A percentile compares a stretch with the other conserved stretches of the same genome.
Conservation (phyloP, 2,329 filamentous ascomycete genomes). For the Penicillium fuscoglaucum region DNA sequence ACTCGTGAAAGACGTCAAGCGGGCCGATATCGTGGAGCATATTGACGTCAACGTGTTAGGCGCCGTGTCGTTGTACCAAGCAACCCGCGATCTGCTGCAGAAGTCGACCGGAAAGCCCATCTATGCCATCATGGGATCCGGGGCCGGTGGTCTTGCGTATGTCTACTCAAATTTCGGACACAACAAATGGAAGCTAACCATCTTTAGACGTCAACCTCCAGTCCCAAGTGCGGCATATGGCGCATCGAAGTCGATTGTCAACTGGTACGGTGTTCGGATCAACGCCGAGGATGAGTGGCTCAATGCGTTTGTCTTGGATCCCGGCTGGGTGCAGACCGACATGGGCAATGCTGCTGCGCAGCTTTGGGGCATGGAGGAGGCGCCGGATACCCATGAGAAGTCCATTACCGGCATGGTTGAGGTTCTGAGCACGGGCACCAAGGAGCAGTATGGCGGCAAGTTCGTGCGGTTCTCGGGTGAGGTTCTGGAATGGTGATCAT, state of each 20-base stretch:
- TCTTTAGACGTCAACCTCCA: not conserved
- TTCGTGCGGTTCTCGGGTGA: not conserved
- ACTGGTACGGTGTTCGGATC: not conserved
- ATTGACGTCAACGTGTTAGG: constrained; percentile 35
- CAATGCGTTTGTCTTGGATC: not conserved
- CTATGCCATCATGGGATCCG: not conserved
- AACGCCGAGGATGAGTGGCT: not conserved
- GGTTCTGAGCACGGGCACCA: not conserved
- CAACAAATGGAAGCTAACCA: not conserved
- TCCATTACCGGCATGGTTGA: not conserved
- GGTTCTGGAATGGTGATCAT: not conserved
- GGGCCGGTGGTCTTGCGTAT: not conserved
- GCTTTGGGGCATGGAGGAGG: not conserved
- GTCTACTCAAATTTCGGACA: not conserved
- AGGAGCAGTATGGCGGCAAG: not conserved
- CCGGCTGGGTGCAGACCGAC: not conserved
- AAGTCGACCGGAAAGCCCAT: constrained; percentile 14
- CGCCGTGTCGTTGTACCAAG: constrained; percentile 35
- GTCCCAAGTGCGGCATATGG: not conserved
- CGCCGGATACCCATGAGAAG: not conserved
- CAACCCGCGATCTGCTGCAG: constrained; percentile 33
- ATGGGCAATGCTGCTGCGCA: not conserved
- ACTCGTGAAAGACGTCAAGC: constrained; percentile 34
- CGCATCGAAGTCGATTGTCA: not conserved
- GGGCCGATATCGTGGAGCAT: constrained; percentile 26